Base-by-base conservation (phyloP, 495 filamentous ascomycete genomes). In the Aspergillus mulundensis region DNA sequence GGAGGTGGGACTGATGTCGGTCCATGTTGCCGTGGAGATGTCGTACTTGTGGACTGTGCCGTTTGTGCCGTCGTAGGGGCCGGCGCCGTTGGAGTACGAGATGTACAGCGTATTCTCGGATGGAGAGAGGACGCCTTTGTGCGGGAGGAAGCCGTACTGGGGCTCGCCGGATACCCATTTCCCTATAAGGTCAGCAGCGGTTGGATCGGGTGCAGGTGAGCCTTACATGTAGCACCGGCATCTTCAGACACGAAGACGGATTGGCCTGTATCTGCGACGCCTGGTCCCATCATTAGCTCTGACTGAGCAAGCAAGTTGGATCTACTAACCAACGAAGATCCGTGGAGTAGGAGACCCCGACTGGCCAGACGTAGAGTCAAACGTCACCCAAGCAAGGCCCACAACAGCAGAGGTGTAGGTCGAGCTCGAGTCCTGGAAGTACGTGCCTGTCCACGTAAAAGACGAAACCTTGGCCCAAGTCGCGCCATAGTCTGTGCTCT, bases 41-140 rank as follows among this genome's bases (percentile, higher is more conserved):
- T 59, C 39, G 32, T 59, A 59, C 45, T 55, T 54, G 51, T 59
- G 57, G 1, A 59, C 57, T 2, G 57, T 59, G 6, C 57, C 57
- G 43, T 59, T 59, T 19, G 51, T 55, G 36, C 57, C 57, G 36
- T 59, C 57, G 38, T 59, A 59, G 3, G 57, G 57, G 14, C 57
- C 57, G 15, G 51, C 51, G 14, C 57, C 57, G 19, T 59, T 46
- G 23, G 44, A 18, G 21, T 59, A 59, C 12, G 51, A 55, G 45
- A 59, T 51, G 38, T 59, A 59, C 1, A 59, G 52, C 7, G 46
- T 51, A 1, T 51, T 23, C 25, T 59, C 57, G 3, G 38, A 16
- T 4, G 57, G 57, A 3, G 57, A 59, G 15, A 59, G 52, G 8
- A 59, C 51, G 14, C 57, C 57, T 16, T 55, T 59, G 51, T 59